Base-by-base conservation (phyloP, 2,329 filamentous ascomycete species). In the Mycosphaerella sp. region DNA sequence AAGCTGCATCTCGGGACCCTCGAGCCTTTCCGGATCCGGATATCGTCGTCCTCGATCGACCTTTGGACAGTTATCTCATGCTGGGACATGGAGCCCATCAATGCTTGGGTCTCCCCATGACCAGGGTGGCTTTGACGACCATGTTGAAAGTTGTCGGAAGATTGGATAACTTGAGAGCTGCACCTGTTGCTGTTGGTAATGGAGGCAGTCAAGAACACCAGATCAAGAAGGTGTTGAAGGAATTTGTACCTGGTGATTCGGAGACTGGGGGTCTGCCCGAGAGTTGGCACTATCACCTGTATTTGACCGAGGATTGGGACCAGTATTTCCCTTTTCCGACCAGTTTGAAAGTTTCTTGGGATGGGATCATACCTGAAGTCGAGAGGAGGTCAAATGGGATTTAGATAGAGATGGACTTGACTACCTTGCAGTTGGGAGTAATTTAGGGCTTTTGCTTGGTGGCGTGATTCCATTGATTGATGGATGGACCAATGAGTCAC, bases 251-350 rank as follows among this genome's bases (percentile, higher is more conserved):
- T 3, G 65, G 64, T 14, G 58, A 67, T 48, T 62, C 58, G 32
- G 62, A 69, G 41, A 63, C 65, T 55, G 60, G 10, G 34, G 34
- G 10, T 11, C 10, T 72, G 48, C 64, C 66, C 9, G 64, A 71
- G 50, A 57, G 52, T 21, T 66, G 64, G 62, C 53, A 59, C 41
- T 75, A 73, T 53, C 70, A 74, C 64, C 68, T 69, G 23, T 78
- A 75, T 55, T 60, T 78, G 67, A 76, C 72, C 36, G 74, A 76
- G 67, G 73, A 74, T 48, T 73, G 73, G 70, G 73, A 76, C 66
- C 67, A 66, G 61, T 74, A 69, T 61, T 76, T 74, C 62, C 73
- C 73, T 40, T 76, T 76, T 54, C 74, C 74, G 48, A 72, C 70
- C 51, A 69, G 74, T 56, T 55, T 70, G 31, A 68, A 68, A 56